Conservation (phyloP, 2,329 filamentous ascomycete genomes). For the Claviceps monticola region DNA sequence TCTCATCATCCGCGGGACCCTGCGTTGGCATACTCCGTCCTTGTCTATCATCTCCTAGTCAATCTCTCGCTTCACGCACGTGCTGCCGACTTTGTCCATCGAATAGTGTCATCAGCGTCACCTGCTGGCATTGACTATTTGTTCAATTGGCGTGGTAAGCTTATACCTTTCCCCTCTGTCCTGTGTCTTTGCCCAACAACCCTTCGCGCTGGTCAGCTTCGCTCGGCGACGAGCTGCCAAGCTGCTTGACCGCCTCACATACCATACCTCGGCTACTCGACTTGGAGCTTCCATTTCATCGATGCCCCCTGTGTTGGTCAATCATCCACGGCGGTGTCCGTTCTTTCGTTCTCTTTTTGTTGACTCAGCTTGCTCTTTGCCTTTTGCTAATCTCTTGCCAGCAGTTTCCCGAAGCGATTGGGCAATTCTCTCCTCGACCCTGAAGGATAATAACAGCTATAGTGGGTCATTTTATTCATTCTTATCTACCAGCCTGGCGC, state of each 20-base stretch:
- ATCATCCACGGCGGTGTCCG: neutral
- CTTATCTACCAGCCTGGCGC: too few species aligned
- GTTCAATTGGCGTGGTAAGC: neutral
- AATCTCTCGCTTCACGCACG: neutral
- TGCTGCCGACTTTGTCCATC: neutral
- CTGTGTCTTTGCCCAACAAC: too few species aligned
- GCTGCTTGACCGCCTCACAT: neutral
- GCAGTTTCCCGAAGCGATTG: neutral
- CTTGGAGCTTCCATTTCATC: neutral
- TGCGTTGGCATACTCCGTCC: conserved; percentile 2
- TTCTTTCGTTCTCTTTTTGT: neutral
- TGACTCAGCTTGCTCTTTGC: neutral
- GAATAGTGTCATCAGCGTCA: neutral
- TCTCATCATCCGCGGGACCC: neutral
- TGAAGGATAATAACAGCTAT: neutral
- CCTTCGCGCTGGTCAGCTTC: too few species aligned
- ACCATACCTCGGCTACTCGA: neutral
- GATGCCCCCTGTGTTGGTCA: neutral
- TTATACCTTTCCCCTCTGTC: neutral
- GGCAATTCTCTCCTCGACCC: neutral
- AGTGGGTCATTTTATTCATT: neutral
- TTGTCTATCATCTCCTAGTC: neutral
- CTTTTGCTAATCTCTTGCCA: neutral
- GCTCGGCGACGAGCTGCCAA: too few species aligned
- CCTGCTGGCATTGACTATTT: too few species aligned